Conservation (phyloP, 1,284 basidiomycete species). For the Crucibulum cyathiforme region DNA sequence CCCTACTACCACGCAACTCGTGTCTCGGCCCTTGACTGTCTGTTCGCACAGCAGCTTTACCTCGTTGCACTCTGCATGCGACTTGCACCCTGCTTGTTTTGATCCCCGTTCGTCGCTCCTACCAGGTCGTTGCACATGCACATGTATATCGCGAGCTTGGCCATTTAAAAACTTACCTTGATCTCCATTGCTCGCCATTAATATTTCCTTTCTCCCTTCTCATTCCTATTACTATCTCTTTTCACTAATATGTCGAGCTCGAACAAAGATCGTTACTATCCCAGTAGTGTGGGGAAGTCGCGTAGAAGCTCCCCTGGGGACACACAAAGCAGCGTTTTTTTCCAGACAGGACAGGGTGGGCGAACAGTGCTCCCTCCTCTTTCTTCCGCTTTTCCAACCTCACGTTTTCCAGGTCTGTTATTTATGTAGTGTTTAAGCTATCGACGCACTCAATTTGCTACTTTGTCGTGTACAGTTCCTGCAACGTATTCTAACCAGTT, state of each 20-base stretch:
- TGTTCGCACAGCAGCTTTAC: background rate
- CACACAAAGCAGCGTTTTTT: conserved; percentile 66
- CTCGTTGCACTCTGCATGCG: too few species aligned
- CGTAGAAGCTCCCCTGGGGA: conserved; percentile 68
- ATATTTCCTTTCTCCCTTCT: conserved; percentile 56
- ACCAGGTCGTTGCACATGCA: background rate
- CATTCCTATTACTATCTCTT: conserved; percentile 50
- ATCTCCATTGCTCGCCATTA: conserved; percentile 53
- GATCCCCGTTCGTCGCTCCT: too few species aligned
- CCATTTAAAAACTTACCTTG: conserved; percentile 52
- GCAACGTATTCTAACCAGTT: conserved; percentile 60
- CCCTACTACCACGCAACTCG: background rate
- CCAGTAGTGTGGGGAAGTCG: conserved; percentile 55
- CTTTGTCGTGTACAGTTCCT: conserved; percentile 56
- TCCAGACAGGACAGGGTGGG: conserved; percentile 81
- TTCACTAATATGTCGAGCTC: conserved; percentile 67
- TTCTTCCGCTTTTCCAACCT: conserved; percentile 82
- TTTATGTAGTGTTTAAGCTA: conserved; percentile 52
- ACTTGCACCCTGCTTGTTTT: too few species aligned
- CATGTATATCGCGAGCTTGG: conserved; percentile 12
- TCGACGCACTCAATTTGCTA: conserved; percentile 58
- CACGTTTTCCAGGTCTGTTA: conserved; percentile 86
- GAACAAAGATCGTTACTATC: conserved; percentile 66
- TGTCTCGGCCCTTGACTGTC: background rate
- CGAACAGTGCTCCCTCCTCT: conserved; percentile 85